phyloP scores from a whole-genome alignment of 1,139 yeast species.

The Candida tropicalis region DNA sequence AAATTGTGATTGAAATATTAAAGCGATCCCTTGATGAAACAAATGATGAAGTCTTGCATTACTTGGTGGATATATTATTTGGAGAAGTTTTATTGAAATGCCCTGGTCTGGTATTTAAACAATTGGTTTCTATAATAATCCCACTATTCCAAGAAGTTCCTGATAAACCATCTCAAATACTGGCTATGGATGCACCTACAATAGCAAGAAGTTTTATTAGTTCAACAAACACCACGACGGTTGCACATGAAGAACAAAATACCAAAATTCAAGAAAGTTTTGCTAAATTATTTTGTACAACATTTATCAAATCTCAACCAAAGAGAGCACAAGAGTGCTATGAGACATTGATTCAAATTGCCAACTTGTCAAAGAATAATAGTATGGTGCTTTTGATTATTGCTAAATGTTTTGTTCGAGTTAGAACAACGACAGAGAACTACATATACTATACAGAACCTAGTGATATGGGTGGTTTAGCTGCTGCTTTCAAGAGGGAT shows the following conservation, averaged over 20 bases:
- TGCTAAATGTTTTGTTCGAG: constrained; percentile 55
- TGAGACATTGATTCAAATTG: constrained; percentile 28
- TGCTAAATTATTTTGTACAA: constrained; percentile 34
- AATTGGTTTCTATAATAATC: constrained; percentile 18
- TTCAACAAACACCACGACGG: background rate
- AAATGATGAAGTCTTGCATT: constrained; percentile 36
- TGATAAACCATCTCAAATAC: constrained; percentile 2
- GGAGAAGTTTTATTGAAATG: constrained; percentile 28
- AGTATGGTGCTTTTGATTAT: constrained; percentile 47
- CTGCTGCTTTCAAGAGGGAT: constrained; percentile 60
- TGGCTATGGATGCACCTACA: constrained; percentile 2
- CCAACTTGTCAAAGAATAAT: constrained; percentile 22
- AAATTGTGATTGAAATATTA: constrained; percentile 33
- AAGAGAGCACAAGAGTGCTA: constrained; percentile 33
- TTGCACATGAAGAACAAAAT: constrained; percentile 5
- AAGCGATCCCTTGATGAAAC: constrained; percentile 29
- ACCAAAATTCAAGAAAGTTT: constrained; percentile 24
- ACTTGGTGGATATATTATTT: constrained; percentile 33
- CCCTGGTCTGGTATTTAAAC: constrained; percentile 27
- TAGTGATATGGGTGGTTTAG: constrained; percentile 65
- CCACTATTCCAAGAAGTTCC: constrained; percentile 15
- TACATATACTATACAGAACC: constrained; percentile 56
- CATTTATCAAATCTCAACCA: constrained; percentile 33
- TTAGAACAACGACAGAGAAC: constrained; percentile 53
- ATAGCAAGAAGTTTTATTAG: constrained; percentile 21